Evolutionary conservation across 768 basidiomycete genomes (phyloP).

Genomic region (Mrakia frigida): DNA sequence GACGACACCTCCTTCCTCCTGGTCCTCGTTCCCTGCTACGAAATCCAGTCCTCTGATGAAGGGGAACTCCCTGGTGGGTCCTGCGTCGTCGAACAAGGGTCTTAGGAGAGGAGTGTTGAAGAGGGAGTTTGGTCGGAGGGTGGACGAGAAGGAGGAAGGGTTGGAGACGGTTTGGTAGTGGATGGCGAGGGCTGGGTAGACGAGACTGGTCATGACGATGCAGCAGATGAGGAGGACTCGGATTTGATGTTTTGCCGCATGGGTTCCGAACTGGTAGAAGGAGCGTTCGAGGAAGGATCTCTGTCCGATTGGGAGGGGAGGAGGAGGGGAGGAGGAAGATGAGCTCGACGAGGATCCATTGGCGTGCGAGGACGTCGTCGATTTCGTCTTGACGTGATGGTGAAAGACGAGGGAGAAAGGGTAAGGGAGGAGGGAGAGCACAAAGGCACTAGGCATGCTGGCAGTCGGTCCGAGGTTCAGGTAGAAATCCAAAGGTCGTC

Average conservation of each 20-base stretch:
- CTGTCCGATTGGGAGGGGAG: constrained; percentile 6
- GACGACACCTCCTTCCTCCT: background rate
- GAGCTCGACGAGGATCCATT: constrained; percentile 1
- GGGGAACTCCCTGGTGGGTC: constrained; percentile 45
- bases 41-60: constrained; percentile 9
- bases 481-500: background rate
- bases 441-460: constrained; percentile 19
- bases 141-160: constrained; percentile 52
- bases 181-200: constrained; percentile 82
- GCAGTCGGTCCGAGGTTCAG: background rate
- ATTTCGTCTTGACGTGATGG: background rate
- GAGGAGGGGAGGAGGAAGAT: background rate
- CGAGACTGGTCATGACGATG: constrained; percentile 79
- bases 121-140: constrained; percentile 47
- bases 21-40: background rate
- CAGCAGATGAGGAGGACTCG: constrained; percentile 80
- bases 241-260: constrained; percentile 52
- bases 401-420: constrained; percentile 17
- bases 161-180: constrained; percentile 46
- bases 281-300: constrained; percentile 12
- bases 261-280: constrained; percentile 23
- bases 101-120: constrained; percentile 52
- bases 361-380: background rate
- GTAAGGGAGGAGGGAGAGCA: constrained; percentile 29
- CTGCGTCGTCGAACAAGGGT: constrained; percentile 52